Conservation (phyloP, 164 flowering plant species). For the Sextonia rubra region DNA sequence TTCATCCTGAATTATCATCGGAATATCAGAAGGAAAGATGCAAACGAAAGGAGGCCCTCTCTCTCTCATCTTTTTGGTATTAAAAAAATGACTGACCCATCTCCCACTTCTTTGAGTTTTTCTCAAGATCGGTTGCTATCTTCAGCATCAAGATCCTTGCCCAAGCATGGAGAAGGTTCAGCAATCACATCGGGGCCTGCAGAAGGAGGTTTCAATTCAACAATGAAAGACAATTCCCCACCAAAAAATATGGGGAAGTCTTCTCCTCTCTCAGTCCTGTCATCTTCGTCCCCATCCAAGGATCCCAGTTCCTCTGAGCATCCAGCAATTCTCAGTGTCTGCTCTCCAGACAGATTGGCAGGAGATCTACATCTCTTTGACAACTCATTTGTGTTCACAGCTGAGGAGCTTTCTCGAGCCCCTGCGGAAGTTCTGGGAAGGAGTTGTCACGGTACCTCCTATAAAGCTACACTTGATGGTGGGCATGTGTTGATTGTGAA, state of each 20-base stretch:
- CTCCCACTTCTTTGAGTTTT: constrained; percentile 23
- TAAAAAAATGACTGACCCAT: constrained; percentile 17
- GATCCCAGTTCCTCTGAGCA: constrained; percentile 22
- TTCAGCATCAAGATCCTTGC: constrained; percentile 20
- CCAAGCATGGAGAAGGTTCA: constrained; percentile 25
- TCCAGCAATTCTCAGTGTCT: constrained; percentile 27
- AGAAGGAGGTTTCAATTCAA: constrained; percentile 14
- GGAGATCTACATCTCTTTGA: constrained; percentile 70
- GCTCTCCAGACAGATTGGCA: constrained; percentile 59
- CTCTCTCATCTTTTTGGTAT: constrained; percentile 18
- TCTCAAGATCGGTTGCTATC: constrained; percentile 26
- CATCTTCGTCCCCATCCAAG: constrained; percentile 39
- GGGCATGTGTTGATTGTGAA: constrained; percentile 52
- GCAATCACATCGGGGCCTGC: constrained; percentile 15
- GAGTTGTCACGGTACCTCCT: constrained; percentile 75
- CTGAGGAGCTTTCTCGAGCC: constrained; percentile 72
- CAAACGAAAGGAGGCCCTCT: constrained; percentile 18
- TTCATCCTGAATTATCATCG: constrained; percentile 29
- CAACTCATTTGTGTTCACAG: constrained; percentile 40
- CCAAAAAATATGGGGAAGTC: constrained; percentile 21
- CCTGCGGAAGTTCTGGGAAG: constrained; percentile 71
- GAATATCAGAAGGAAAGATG: constrained; percentile 24
- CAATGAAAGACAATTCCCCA: constrained; percentile 11
- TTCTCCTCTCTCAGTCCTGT: constrained; percentile 33
- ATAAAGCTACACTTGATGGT: constrained; percentile 52